Evolutionary conservation across 352 stramenopile genomes (phyloP), one percentile per base, ranked within the genome.

Genomic region (Phytophthora hibernalis): DNA sequence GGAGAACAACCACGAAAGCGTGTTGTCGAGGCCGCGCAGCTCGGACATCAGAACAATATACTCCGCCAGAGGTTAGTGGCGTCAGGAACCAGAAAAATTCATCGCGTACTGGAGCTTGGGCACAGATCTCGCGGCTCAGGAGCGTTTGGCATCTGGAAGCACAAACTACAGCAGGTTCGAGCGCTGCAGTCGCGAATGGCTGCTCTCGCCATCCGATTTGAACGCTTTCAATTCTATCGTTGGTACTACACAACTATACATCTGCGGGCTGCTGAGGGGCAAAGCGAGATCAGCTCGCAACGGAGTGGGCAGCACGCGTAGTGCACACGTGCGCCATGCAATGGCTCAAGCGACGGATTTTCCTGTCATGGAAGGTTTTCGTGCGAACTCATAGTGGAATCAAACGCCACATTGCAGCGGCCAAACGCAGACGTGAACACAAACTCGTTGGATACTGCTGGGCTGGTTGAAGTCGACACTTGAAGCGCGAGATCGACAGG

Each of bases 1-100:
- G 22, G 61, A 63, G 40, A 42, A 66, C 21, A 57, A 63, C 15
- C 61, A 74, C 15, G 61, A 74, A 40, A 31, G 54, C 12, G 49
- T 70, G 9, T 38, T 70, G 30, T 37, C 70, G 15, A 26, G 44
- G 33, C 44, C 28, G 54, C 50, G 7, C 53, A 55, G 22, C 54
- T 74, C 20, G 53, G 55, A 56, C 61, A 74, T 35, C 54, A 60
- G 11, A 67, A 67, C 44, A 53, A 59, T 18, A 12, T 31, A 7
- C 54, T 74, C 5, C 61, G 54, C 0, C 54, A 66, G 35, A 42
- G 31, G 2, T 50, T 67, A 15, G 28, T 35, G 21, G 33, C 28
- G 7, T 38, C 37, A 22, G 66, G 49, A 30, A 12, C 35, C 20
- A 60, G 31, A 18, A 67, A n/a, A 50, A 42, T 66, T 33, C 28